Percentiles rank a stretch among this genome's conserved stretches.
Conservation (phyloP, 75 land plant genomes). For the Pseudotsuga menziesii region DNA sequence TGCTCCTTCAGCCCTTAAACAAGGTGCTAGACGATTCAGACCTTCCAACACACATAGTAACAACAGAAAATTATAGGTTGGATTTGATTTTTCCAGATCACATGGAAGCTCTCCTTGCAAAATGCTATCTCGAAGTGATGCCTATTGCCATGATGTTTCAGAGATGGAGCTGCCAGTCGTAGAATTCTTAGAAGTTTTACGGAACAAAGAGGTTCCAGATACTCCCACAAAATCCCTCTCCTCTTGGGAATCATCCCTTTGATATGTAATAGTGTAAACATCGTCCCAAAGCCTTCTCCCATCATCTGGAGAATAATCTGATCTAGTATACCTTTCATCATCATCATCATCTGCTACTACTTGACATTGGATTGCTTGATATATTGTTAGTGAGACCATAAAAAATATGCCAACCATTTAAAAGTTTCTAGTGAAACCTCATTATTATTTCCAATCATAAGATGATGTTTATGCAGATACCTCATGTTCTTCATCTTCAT, state of each 20-base stretch:
- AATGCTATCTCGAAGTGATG: constrained; percentile 40
- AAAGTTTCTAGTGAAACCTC: no score
- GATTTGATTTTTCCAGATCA: constrained; percentile 55
- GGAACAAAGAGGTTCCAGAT: background rate
- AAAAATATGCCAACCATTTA: no score
- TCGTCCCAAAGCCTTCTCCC: constrained; percentile 51
- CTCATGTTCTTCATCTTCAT: constrained; percentile 14
- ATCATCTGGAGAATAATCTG: constrained; percentile 6
- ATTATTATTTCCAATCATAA: no score
- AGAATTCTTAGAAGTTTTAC: no score
- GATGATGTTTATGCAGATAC: background rate
- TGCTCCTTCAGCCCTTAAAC: constrained; percentile 49
- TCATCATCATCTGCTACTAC: constrained; percentile 4
- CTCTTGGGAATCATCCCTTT: constrained; percentile 14
- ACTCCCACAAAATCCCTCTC: background rate
- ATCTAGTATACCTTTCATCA: constrained; percentile 10
- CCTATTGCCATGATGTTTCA: no score
- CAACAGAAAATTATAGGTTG: constrained; percentile 57
- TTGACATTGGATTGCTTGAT: no score
- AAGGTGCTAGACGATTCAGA: constrained; percentile 48
- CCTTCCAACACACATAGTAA: constrained; percentile 70
- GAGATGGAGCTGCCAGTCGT: no score
- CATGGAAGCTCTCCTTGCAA: constrained; percentile 51
- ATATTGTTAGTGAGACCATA: no score
- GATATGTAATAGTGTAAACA: constrained; percentile 45